Base-by-base conservation (phyloP, 2,329 filamentous ascomycete genomes). In the Fusarium sp. region DNA sequence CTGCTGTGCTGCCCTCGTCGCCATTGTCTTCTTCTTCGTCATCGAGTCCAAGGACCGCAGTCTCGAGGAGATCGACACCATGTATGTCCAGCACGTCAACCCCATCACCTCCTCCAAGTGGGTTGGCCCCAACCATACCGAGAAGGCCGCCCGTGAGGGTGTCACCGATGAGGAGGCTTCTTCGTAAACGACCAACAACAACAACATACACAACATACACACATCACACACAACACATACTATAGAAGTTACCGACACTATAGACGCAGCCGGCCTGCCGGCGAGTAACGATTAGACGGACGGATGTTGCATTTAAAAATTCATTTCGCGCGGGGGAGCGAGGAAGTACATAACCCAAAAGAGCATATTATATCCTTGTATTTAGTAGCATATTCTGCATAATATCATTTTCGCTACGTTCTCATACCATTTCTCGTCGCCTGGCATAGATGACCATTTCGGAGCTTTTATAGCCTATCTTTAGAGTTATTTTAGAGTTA, bases 31-130 rank as follows among this genome's bases (percentile, higher is more conserved):
- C 83, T 91, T 93, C 83, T 92, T 92, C 79, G 84, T 93, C 67
- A 90, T 90, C 74, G 91, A 93, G 80, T 90, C 86, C 65, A 90
- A 91, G 79, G 90, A 90, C 73, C 86, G 91, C 31, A 89, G 87
- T 3, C 84, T 94, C 20, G 92, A 93, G 80, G 91, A 93, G 78
- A 90, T 93, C 57, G 92, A 93, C 78, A 89, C 87, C 60, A 93
- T 93, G 91, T 94, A 94, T 76, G 82, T 85, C 20, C 73, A 81
- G 38, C 77, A 76, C 41, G 83, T 87, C 70, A 85, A 84, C 72
- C 84, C 85, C 23, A 84, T 84, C 73, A 82, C 78, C 53, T 85
- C 83, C 3, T 69, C 69, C 55, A 68, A 75, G 47, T 78, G 77
- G 76, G 57, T 66, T 35, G 47, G 52, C 18, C 39, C 43, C 33